These are phyloP conservation scores for Coniferiporia sulphurascens DNA, from an alignment of 1,284 basidiomycete species.

Conservation along the genomic window DNA sequence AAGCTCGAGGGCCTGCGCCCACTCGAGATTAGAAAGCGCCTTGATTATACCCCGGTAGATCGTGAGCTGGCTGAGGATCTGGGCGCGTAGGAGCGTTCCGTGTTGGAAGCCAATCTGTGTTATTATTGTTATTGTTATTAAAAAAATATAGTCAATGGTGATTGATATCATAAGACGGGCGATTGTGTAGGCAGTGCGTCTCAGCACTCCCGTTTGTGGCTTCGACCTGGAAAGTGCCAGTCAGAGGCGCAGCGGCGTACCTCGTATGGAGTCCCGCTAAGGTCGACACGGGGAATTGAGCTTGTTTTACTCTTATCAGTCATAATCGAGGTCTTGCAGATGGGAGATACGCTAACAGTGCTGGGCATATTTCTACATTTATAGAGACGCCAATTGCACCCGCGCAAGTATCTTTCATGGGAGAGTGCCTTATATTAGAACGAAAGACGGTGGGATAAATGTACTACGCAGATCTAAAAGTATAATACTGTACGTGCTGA, in stretches of 20 bases:
- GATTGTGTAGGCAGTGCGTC: too few relatives aligned
- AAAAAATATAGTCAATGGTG: neutral
- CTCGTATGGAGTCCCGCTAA: conserved; percentile 24
- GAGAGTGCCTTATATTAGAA: too few relatives aligned
- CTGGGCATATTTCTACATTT: neutral
- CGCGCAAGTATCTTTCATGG: neutral
- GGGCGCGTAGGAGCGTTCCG: conserved; percentile 25
- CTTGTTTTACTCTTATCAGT: neutral
- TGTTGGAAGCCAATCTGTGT: conserved; percentile 30
- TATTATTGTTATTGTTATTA: neutral
- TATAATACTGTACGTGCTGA: too few relatives aligned
- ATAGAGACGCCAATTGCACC: neutral
- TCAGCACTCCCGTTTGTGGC: too few relatives aligned
- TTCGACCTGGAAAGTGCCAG: too few relatives aligned
- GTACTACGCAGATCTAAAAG: too few relatives aligned
- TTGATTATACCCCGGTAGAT: conserved; percentile 32
- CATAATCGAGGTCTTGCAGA: neutral
- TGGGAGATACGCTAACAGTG: neutral
- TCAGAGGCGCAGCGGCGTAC: conserved; percentile 14
- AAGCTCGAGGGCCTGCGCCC: conserved; percentile 27
- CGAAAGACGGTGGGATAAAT: too few relatives aligned
- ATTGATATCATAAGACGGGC: too few relatives aligned
- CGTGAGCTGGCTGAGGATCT: conserved; percentile 29
- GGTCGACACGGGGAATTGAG: conserved; percentile 18
- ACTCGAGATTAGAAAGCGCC: conserved; percentile 29